These are phyloP conservation scores for Colletotrichum neosansevieriae DNA, from an alignment of 2,329 filamentous ascomycete genomes.

Conservation along the genomic window DNA sequence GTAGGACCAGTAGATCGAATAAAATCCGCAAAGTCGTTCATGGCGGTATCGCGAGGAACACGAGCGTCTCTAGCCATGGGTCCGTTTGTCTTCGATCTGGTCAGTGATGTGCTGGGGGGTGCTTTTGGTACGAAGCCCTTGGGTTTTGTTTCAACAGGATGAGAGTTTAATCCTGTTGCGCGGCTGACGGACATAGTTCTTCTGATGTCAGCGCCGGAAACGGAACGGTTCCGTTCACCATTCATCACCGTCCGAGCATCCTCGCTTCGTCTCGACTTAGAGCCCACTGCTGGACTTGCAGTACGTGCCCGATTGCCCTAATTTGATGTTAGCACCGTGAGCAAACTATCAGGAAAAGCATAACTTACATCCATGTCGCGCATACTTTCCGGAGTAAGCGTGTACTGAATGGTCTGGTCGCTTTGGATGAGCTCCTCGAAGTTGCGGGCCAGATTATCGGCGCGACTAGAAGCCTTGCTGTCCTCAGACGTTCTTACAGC, in stretches of 20 bases:
- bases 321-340: constrained; percentile 38
- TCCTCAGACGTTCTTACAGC: constrained; percentile 70
- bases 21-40: constrained; percentile 86
- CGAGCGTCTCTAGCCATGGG: constrained; percentile 77
- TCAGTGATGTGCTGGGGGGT: constrained; percentile 47
- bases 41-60: constrained; percentile 76
- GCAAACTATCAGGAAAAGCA: not conserved
- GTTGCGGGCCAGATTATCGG: constrained; percentile 72
- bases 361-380: constrained; percentile 65
- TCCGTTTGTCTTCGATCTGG: constrained; percentile 48
- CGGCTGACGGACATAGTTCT: constrained; percentile 50
- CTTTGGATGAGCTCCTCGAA: constrained; percentile 86
- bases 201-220: constrained; percentile 58
- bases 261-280: constrained; percentile 60
- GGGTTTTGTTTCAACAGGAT: constrained; percentile 47
- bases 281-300: constrained; percentile 54
- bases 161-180: constrained; percentile 52
- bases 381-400: constrained; percentile 83
- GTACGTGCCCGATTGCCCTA: constrained; percentile 56
- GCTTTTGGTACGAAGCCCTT: constrained; percentile 48
- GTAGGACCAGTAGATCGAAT: constrained; percentile 85
- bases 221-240: constrained; percentile 48
- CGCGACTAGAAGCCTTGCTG: constrained; percentile 56
- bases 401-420: constrained; percentile 85
- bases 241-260: constrained; percentile 54